Base-by-base conservation (phyloP, 2,329 filamentous ascomycete genomes). In the Tolypocladium capitatum region DNA sequence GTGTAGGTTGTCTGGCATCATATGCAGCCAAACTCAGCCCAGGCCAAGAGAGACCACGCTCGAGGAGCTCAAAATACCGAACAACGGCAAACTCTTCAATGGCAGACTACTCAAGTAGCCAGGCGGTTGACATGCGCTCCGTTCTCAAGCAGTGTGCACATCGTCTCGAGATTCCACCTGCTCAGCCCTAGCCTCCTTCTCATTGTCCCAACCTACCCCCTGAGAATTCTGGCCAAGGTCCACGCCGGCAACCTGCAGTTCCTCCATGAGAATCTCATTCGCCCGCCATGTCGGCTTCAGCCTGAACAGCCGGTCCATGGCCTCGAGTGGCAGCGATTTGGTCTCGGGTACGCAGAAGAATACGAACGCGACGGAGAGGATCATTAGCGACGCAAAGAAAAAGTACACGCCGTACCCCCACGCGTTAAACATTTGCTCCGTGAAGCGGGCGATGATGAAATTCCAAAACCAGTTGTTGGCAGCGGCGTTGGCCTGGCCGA, bases 391-490 rank as follows among this genome's bases (percentile, higher is more conserved):
- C 2, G 78, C 80, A 53, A 85, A 85, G 70, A 85, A 83, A 55
- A 84, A 77, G 63, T 82, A 84, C 0, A 83, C 79, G 24, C 80
- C 81, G 54, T 76, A 83, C n/a, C 68, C 66, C 70, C 76, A 74
- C 9, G 67, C 63, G 21, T 67, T 58, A 53, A 80, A 76, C 78
- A 84, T 84, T 53, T 82, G 76, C 27, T 75, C 79, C 0, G 79
- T 85, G 67, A 83, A 85, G 11, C 81, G 72, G 0, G 73, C 74
- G 53, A 86, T 75, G 58, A 86, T 71, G 60, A 86, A 85, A 62
- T 85, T 86, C 69, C 70, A 83, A 57, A 83, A 73, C 83, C 83
- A 87, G 63, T 87, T 86, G 64, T 76, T 83, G 3, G 78, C 78
- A 0, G 83, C 78, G 0, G 84, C 84, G 34, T 74, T 83, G 10